phyloP scores from a whole-genome alignment of 2,329 filamentous ascomycete species.

The Talaromyces sp. region DNA sequence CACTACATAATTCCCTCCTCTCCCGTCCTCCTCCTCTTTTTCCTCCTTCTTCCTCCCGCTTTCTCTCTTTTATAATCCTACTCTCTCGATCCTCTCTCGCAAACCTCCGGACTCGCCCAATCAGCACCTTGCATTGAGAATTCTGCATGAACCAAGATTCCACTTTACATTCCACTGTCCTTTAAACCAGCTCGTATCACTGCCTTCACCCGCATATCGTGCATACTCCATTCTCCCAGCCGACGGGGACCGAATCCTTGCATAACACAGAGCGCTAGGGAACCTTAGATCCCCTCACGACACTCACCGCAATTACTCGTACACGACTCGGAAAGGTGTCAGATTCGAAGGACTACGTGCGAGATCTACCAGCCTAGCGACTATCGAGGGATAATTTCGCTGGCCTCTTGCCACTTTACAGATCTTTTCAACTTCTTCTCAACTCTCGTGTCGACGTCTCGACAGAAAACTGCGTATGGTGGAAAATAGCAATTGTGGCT shows the following conservation, averaged over 20 bases:
- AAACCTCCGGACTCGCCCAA: conserved; percentile 7
- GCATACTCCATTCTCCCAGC: conserved; percentile 36
- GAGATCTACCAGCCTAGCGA: not conserved
- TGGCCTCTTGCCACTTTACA: not conserved
- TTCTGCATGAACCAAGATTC: conserved; percentile 11
- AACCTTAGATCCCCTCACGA: conserved; percentile 17
- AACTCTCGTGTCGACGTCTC: not conserved
- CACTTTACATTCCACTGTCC: conserved; percentile 29
- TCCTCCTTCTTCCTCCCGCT: conserved; percentile 9
- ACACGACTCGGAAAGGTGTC: not conserved
- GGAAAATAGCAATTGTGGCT: conserved; percentile 22
- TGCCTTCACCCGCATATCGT: conserved; percentile 23
- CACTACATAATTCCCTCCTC: conserved; percentile 10
- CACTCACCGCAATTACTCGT: conserved; percentile 20
- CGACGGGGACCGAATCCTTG: conserved; percentile 29
- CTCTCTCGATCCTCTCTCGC: conserved; percentile 8
- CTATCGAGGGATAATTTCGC: not conserved
- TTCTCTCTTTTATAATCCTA: not conserved
- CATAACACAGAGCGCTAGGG: conserved; percentile 20
- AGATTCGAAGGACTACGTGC: not conserved
- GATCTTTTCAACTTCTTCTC: not conserved
- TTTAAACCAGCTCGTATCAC: conserved; percentile 25
- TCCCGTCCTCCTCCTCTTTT: not conserved
- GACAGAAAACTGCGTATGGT: conserved; percentile 19
- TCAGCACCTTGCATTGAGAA: conserved; percentile 16